Conservation (phyloP, 78 protist genomes). For the Cavenderia fasciculata region DNA sequence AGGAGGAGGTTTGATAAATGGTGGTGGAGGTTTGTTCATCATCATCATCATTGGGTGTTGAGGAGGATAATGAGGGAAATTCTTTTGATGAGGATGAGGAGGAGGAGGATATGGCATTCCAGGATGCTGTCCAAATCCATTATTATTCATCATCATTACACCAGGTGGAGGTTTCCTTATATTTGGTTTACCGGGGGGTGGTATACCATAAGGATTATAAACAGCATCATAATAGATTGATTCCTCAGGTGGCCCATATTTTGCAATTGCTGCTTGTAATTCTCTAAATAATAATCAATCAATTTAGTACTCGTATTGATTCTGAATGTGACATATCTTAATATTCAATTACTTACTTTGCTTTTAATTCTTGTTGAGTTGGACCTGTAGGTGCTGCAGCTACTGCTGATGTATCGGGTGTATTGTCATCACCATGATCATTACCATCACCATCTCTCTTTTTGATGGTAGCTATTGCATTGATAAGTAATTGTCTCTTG, state of each 20-base stretch:
- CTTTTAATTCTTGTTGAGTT: not conserved
- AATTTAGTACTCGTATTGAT: not conserved
- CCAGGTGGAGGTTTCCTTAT: not conserved
- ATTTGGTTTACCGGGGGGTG: constrained; percentile 2
- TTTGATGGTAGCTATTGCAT: not conserved
- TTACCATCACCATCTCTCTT: not conserved
- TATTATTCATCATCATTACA: not conserved
- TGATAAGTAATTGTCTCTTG: not conserved
- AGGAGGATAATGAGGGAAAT: not conserved
- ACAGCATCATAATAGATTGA: constrained; percentile 23
- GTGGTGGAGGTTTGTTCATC: not conserved
- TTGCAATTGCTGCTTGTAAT: constrained; percentile 12
- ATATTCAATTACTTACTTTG: not conserved
- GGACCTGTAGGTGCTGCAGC: not conserved
- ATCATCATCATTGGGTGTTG: not conserved
- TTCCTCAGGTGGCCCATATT: constrained; percentile 27
- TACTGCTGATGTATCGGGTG: not conserved
- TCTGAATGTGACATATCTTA: not conserved
- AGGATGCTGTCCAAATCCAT: not conserved
- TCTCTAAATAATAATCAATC: not conserved
- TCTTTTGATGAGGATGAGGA: not conserved
- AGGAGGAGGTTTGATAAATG: not conserved
- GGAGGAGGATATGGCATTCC: not conserved
- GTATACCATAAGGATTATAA: constrained; percentile 28
- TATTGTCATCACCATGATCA: not conserved